These are phyloP conservation scores for Notholithocarpus densiflorus DNA, from an alignment of 306 rosid genomes.

Conservation along the genomic window DNA sequence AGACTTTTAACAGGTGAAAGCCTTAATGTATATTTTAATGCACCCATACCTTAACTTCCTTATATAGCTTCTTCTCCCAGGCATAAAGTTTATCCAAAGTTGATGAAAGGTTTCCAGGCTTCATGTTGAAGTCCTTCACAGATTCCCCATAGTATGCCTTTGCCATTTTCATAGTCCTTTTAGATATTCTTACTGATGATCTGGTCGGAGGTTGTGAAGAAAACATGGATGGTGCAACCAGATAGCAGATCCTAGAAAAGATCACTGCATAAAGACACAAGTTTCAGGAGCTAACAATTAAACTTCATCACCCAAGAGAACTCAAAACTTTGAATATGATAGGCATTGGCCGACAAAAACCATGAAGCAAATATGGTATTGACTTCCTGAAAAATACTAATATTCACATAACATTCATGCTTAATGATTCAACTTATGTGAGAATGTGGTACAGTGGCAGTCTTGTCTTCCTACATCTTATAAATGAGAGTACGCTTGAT, in stretches of 20 bases:
- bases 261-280: constrained; percentile 55
- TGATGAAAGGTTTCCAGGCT: constrained; percentile 67
- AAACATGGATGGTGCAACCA: constrained; percentile 54
- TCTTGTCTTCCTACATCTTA: neutral
- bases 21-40: neutral
- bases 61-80: constrained; percentile 91
- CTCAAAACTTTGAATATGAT: neutral
- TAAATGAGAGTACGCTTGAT: too few species aligned
- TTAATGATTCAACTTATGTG: neutral
- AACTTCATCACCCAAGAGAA: neutral
- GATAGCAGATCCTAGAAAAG: constrained; percentile 57
- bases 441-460: neutral
- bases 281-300: neutral
- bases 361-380: neutral
- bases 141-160: constrained; percentile 56
- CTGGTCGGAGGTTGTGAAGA: constrained; percentile 45
- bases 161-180: constrained; percentile 66
- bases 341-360: neutral
- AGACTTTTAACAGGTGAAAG: neutral
- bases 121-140: constrained; percentile 47
- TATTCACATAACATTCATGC: neutral
- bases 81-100: constrained; percentile 86
- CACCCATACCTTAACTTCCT: constrained; percentile 87
- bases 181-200: constrained; percentile 37
- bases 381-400: neutral